Evolutionary conservation across 768 basidiomycete genomes (phyloP), one percentile per base, ranked within the genome.

Genomic region (Tulasnella sp.): DNA sequence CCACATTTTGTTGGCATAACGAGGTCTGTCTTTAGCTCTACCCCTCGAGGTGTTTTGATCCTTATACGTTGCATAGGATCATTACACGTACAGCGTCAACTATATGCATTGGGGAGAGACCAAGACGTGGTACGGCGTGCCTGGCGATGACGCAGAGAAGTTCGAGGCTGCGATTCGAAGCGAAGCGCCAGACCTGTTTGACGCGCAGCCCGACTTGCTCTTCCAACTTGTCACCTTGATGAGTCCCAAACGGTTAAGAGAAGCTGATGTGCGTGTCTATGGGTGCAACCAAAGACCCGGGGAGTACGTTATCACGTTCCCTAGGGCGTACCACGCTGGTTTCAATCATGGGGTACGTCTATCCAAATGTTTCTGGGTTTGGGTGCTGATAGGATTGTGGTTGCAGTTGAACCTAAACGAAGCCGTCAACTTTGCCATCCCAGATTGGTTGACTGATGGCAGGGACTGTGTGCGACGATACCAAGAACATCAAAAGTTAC

Each of bases 1-100:
- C 93, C 12, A 94, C 96, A 2, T 99, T 99, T 70, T 98, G 94
- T 68, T 99, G 96, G 96, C 96, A 99, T 71, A 99, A 99, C 66
- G 93, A 91, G 80, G 87, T 86, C 64, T 56, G 73, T 65, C 9
- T 11, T 41, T 12, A 8, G 19, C 25, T 19, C 6, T 31, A 4
- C 7, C 43, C 42, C n/a, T 81, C 71, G 88, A 51, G 7, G n/a
- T 8, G 17, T 35, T 14, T 6, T 39, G 29, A 59, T 19, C 14
- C 8, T 12, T 61, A 27, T 50, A 34, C 62, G 40, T 25, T 39
- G 23, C 46, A 58, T 40, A 62, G 25, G 25, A 25, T 35, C 45
- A n/a, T 17, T 41, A 39, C 55, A 57, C 55, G 8, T 57, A 57
- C 31, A 57, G 55, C 55, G 55, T 57, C 2, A 57, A 57, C 31